Base-by-base conservation (phyloP, 1,139 yeast species). In the Yamadazyma conglobata region DNA sequence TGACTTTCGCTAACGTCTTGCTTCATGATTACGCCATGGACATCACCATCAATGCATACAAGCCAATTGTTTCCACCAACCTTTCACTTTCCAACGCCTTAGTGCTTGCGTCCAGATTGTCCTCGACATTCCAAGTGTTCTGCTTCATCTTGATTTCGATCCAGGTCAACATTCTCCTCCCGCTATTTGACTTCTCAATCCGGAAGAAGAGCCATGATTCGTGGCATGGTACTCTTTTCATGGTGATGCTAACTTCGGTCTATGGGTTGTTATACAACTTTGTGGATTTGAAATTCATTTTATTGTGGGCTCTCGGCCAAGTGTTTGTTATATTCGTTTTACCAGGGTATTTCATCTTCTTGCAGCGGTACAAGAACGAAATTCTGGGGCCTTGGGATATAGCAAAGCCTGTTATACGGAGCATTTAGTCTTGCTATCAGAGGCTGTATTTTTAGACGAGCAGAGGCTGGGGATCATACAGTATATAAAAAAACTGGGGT, bases 311-410 rank as follows among this genome's bases (percentile, higher is more conserved):
- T 3, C 34, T 55, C 1, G 48, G 70, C 4, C 79, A 77, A 33
- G 39, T 65, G 2, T 52, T 65, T 31, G 71, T 82, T 3, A 54
- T 69, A 6, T 55, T 80, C n/a, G 59, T 75, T 3, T 70, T 85
- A 26, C 95, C 95, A 2, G 69, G 71, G 25, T 81, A 86, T 59
- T 79, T 85, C 44, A 56, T 85, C 32, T 70, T 71, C 24, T 58
- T 87, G 23, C 96, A 87, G 49, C 73, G 77, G 55, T 86, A 86
- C 51, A 87, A 87, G 54, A 85, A 86, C 52, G 95, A 86, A 52
- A 64, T 87, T 34, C 89, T 83, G 55, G 96, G 96, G 0, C 96
- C 96, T 0, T 87, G 96, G 96, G 96, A 87, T 54, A 79, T 84
- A 1, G 95, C 95, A 9, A 77, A 73, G 47, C 95, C 95, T 1